Conservation (phyloP, 2,329 filamentous ascomycete genomes). For the Elsinoe perseae region DNA sequence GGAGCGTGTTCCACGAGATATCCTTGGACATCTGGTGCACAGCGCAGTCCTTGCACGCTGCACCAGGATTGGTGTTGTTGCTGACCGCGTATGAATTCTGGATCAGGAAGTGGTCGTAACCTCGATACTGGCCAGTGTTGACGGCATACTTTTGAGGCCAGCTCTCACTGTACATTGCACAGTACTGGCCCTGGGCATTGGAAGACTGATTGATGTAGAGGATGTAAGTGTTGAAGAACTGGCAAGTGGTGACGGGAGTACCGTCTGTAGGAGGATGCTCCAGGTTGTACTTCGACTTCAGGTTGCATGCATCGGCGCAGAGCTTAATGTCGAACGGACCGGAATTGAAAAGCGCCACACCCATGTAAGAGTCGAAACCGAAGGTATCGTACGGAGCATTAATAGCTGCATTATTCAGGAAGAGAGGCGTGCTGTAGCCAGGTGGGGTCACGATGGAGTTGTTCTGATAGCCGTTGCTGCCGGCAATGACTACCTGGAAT, state of each 20-base stretch:
- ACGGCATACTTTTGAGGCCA: constrained; percentile 23
- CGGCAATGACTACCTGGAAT: constrained; percentile 18
- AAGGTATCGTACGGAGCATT: constrained; percentile 24
- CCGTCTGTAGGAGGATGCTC: constrained; percentile 16
- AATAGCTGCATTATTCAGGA: constrained; percentile 23
- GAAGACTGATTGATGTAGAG: constrained; percentile 11
- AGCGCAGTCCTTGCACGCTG: constrained; percentile 16
- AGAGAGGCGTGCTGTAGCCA: constrained; percentile 19
- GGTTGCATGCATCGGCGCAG: constrained; percentile 25
- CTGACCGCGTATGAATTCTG: constrained; percentile 18
- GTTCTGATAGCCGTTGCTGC: constrained; percentile 20
- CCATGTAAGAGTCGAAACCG: constrained; percentile 25
- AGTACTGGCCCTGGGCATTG: constrained; percentile 23
- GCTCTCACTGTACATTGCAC: constrained; percentile 23
- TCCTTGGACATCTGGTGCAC: constrained; percentile 19
- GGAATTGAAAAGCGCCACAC: constrained; percentile 23
- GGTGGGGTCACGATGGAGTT: constrained; percentile 15
- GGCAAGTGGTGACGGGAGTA: constrained; percentile 18
- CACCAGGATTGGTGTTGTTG: constrained; percentile 16
- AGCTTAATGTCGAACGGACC: constrained; percentile 28
- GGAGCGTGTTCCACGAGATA: constrained; percentile 18
- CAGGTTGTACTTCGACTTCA: constrained; percentile 20
- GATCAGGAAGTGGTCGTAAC: constrained; percentile 19
- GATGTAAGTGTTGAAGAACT: constrained; percentile 18
- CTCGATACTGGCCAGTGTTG: constrained; percentile 19